Percentiles rank a stretch among this genome's conserved stretches.
Evolutionary conservation across 495 filamentous ascomycete genomes (phyloP).

Genomic region (Penicillium egyptiacum): DNA sequence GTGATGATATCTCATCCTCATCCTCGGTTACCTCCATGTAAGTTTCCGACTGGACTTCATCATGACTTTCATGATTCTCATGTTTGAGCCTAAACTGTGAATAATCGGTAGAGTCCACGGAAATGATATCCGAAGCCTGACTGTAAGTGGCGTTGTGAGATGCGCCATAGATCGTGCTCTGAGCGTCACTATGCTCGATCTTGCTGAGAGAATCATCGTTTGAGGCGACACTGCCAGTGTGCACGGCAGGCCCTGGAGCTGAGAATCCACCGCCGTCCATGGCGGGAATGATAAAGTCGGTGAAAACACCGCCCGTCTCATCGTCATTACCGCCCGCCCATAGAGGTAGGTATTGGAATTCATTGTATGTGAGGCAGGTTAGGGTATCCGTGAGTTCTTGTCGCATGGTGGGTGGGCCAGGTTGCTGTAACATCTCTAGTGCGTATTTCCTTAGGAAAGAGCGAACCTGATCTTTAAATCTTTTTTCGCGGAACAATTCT

Average conservation of each 20-base stretch:
- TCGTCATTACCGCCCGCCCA: constrained; percentile 60
- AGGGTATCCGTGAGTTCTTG: constrained; percentile 42
- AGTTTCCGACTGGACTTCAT: not conserved
- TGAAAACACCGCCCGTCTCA: constrained; percentile 53
- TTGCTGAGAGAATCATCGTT: constrained; percentile 26
- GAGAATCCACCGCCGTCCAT: constrained; percentile 43
- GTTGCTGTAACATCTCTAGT: constrained; percentile 18
- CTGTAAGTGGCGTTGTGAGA: constrained; percentile 37
- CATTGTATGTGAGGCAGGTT: constrained; percentile 47
- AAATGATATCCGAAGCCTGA: constrained; percentile 30
- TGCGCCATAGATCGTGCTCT: constrained; percentile 35
- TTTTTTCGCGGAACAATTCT: not conserved
- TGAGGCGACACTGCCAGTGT: constrained; percentile 36
- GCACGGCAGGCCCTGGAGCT: constrained; percentile 43
- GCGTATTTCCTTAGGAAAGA: constrained; percentile 22
- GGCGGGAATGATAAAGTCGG: constrained; percentile 39
- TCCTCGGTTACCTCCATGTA: not conserved
- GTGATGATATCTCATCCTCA: not conserved
- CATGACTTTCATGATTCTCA: not conserved
- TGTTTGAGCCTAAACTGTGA: not conserved
- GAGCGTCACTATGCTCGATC: constrained; percentile 28
- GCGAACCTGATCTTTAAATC: constrained; percentile 7
- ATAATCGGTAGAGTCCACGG: constrained; percentile 22
- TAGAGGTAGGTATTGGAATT: constrained; percentile 53
- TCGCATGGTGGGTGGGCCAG: constrained; percentile 10